phyloP scores from a whole-genome alignment of 1,139 yeast genomes.

The Meyerozyma guilliermondii region DNA sequence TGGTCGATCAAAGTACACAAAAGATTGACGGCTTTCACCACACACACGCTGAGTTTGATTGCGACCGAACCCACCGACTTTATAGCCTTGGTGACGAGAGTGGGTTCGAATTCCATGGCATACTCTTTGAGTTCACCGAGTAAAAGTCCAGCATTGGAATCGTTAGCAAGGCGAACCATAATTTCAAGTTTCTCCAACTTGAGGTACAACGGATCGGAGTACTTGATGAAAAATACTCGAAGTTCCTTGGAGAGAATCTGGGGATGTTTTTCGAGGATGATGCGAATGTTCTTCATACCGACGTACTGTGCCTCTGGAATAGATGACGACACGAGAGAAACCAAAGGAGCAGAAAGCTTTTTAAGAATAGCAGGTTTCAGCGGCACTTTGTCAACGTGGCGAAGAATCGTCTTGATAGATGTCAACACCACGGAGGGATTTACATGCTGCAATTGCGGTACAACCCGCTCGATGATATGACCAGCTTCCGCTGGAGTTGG shows the following conservation, averaged over 20 bases:
- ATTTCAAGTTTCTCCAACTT: conserved; percentile 92
- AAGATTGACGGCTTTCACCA: conserved; percentile 70
- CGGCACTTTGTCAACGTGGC: conserved; percentile 55
- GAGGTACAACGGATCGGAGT: conserved; percentile 90
- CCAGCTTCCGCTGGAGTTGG: conserved; percentile 60
- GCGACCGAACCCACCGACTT: conserved; percentile 87
- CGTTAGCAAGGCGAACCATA: conserved; percentile 76
- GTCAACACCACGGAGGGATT: conserved; percentile 93
- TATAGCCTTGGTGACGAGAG: conserved; percentile 78
- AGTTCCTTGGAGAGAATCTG: conserved; percentile 71
- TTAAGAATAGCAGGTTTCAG: conserved; percentile 44
- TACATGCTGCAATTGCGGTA: conserved; percentile 96
- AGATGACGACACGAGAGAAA: conserved; percentile 77
- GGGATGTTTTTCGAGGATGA: conserved; percentile 87
- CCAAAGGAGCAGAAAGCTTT: conserved; percentile 87
- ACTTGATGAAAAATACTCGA: conserved; percentile 87
- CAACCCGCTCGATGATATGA: conserved; percentile 83
- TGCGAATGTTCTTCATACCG: conserved; percentile 85
- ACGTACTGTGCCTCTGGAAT: conserved; percentile 96
- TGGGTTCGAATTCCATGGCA: conserved; percentile 90
- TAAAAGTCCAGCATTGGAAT: conserved; percentile 61
- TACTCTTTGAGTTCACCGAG: conserved; percentile 87
- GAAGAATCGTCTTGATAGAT: conserved; percentile 76
- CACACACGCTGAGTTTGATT: conserved; percentile 60
- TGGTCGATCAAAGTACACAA: conserved; percentile 72